Evolutionary conservation across 108 stramenopile species (phyloP).

Genomic region (Mayamaea pseudoterrestris): DNA sequence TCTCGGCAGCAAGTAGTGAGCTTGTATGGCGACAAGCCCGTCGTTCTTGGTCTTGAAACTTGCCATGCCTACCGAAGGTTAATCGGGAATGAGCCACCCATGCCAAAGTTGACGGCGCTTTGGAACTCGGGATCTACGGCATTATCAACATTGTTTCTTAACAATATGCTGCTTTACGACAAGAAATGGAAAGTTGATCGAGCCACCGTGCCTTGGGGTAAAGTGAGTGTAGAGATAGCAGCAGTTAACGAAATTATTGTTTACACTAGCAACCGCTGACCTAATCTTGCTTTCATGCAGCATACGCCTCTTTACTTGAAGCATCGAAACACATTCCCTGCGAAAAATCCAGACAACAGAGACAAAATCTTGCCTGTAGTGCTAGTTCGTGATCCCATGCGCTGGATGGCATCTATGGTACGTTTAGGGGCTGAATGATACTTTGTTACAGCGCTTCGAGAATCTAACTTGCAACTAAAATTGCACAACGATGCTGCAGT

Average conservation of each 20-base stretch:
- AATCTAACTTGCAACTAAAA: no score
- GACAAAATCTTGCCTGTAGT: not conserved
- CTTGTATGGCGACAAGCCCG: not conserved
- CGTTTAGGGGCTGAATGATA: no score
- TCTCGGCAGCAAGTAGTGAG: slow-evolving; percentile 1
- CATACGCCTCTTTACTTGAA: not conserved
- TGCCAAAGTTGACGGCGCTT: not conserved
- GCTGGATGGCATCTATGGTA: slow-evolving; percentile 6
- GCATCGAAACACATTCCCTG: no score
- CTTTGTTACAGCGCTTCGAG: no score
- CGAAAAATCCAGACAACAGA: no score
- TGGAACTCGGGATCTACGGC: slow-evolving; percentile 7
- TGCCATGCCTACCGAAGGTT: slow-evolving; percentile 2
- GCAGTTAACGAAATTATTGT: no score
- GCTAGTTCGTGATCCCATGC: not conserved
- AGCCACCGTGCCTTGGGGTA: no score
- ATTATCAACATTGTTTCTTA: not conserved
- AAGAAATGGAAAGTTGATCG: not conserved
- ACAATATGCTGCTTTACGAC: no score
- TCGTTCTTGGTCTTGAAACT: slow-evolving; percentile 3
- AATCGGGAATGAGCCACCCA: not conserved
- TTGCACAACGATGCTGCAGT: no score
- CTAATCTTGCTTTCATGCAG: not conserved
- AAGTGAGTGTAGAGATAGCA: no score
- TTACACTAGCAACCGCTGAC: no score